phyloP scores from a whole-genome alignment of 768 basidiomycete species.

The Mycena epipterygia region DNA sequence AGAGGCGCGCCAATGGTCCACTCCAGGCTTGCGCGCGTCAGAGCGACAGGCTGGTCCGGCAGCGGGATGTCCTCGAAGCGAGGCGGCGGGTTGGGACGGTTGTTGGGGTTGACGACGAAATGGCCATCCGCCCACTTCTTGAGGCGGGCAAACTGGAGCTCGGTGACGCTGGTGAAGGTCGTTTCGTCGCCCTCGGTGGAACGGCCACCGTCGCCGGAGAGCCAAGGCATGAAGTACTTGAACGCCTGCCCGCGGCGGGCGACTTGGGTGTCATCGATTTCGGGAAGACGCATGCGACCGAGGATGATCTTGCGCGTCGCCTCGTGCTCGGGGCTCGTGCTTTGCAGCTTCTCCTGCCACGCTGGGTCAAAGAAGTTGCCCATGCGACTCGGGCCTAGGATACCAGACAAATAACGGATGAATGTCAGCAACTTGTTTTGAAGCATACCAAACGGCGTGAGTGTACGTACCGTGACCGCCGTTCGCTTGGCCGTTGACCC shows the following conservation, averaged over 20 bases:
- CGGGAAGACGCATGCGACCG: constrained; percentile 5
- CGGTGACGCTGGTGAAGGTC: constrained; percentile 37
- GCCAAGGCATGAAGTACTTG: constrained; percentile 48
- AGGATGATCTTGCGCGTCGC: constrained; percentile 9
- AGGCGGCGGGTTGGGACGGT: not conserved
- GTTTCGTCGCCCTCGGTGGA: not conserved
- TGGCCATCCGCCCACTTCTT: constrained; percentile 45
- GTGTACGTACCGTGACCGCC: constrained; percentile 47
- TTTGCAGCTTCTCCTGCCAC: constrained; percentile 13
- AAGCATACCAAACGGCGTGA: not conserved
- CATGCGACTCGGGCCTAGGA: not conserved
- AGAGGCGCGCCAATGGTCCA: constrained; percentile 48
- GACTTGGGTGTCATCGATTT: constrained; percentile 29
- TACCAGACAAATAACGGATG: not conserved
- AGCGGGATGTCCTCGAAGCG: constrained; percentile 38
- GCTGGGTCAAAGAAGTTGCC: constrained; percentile 21
- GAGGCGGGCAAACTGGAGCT: constrained; percentile 48
- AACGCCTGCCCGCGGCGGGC: constrained; percentile 35
- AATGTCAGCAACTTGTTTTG: no score
- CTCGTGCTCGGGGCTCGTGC: not conserved
- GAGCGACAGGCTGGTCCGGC: constrained; percentile 37
- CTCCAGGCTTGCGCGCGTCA: constrained; percentile 47
- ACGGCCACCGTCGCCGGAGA: constrained; percentile 46
- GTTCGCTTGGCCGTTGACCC: constrained; percentile 45
- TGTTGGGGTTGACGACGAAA: constrained; percentile 31